Conservation (phyloP, 2,329 filamentous ascomycete species). For the Hawksworthiomyces lignivorus region DNA sequence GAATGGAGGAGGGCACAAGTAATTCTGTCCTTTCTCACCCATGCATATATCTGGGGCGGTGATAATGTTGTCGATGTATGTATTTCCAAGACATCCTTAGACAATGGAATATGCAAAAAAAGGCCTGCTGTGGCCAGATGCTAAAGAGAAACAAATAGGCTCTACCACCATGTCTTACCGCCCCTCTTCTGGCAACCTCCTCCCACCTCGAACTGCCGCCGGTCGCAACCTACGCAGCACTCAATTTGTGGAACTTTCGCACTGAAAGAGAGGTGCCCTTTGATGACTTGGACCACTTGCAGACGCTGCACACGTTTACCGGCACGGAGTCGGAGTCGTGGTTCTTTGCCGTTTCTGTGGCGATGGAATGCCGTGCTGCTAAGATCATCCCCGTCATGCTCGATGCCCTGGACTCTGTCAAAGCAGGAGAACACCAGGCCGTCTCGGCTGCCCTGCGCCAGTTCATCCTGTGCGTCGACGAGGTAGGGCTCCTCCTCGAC, state of each 20-base stretch:
- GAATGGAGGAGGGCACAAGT: conserved; percentile 81
- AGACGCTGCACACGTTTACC: conserved; percentile 73
- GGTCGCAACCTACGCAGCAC: conserved; percentile 80
- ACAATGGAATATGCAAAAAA: too few relatives aligned
- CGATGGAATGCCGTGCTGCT: conserved; percentile 78
- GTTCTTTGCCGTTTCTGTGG: conserved; percentile 85
- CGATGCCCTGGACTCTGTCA: conserved; percentile 62
- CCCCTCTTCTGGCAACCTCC: conserved; percentile 68
- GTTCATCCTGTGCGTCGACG: conserved; percentile 60
- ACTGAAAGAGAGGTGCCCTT: conserved; percentile 23
- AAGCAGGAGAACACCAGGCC: conserved; percentile 50
- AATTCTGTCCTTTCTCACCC: conserved; percentile 69
- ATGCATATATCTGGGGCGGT: conserved; percentile 87
- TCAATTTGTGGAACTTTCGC: conserved; percentile 86
- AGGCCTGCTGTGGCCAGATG: too few relatives aligned
- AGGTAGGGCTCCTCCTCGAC: conserved; percentile 59
- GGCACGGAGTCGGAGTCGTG: conserved; percentile 86
- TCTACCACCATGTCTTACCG: conserved; percentile 67
- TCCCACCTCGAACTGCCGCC: conserved; percentile 71
- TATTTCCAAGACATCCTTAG: too few relatives aligned
- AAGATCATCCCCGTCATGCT: conserved; percentile 71
- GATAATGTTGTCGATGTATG: conserved; percentile 63
- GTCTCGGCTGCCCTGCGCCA: conserved; percentile 45
- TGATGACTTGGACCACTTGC: conserved; percentile 60
- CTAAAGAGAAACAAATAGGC: conserved; percentile 16